Percentiles rank a stretch among this genome's conserved stretches.
Conservation (phyloP, 768 basidiomycete species). For the Imleria badia region DNA sequence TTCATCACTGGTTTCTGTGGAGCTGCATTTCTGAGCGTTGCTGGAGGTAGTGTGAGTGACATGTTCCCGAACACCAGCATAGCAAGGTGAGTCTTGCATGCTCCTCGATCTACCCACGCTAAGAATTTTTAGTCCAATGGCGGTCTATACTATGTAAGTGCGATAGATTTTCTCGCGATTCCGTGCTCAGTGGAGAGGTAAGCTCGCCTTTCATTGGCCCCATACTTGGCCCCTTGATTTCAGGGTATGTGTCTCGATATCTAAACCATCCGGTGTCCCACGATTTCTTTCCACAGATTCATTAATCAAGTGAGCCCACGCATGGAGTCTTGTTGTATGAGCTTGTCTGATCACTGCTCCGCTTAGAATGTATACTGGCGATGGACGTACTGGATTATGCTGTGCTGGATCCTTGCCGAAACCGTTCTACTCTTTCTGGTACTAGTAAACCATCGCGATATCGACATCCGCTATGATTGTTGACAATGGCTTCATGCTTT, state of each 20-base stretch:
- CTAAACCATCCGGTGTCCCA: neutral
- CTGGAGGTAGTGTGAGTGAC: constrained; percentile 61
- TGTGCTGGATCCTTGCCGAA: constrained; percentile 69
- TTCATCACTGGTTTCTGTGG: constrained; percentile 56
- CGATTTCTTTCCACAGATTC: constrained; percentile 41
- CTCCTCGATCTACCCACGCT: neutral
- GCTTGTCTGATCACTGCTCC: neutral
- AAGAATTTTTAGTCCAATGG: constrained; percentile 51
- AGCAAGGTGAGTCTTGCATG: constrained; percentile 46
- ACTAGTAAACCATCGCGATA: constrained; percentile 23
- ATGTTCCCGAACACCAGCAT: constrained; percentile 55
- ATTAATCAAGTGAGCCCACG: constrained; percentile 58
- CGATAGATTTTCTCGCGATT: neutral
- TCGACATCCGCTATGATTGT: neutral
- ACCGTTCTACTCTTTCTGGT: constrained; percentile 52
- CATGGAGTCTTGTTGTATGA: neutral
- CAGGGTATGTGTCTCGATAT: constrained; percentile 45
- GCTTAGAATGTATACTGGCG: constrained; percentile 58
- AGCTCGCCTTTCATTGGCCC: constrained; percentile 57
- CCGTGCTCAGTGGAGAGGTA: neutral
- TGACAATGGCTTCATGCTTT: neutral
- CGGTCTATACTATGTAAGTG: constrained; percentile 45
- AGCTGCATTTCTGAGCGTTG: constrained; percentile 58
- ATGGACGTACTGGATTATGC: constrained; percentile 73
- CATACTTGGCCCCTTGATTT: constrained; percentile 53